phyloP scores from a whole-genome alignment of 768 basidiomycete species.

The Lactarius evosmus region DNA sequence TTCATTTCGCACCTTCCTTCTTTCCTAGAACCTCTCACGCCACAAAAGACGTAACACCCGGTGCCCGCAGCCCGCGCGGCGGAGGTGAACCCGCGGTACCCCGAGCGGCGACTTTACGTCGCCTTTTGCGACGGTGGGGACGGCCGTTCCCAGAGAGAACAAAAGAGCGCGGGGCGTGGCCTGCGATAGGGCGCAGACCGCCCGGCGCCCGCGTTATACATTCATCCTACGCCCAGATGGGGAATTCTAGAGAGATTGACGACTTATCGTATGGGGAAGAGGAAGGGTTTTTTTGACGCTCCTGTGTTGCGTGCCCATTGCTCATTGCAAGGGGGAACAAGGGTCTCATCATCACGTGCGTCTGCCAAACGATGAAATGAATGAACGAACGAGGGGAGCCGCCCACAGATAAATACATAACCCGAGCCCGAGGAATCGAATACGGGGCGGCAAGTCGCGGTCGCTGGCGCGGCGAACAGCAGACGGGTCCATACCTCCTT shows the following conservation, averaged over 20 bases:
- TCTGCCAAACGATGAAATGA: not conserved
- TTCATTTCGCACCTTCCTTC: conserved; percentile 2
- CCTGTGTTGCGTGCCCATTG: not conserved
- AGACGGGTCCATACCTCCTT: not conserved
- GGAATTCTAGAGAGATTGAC: not conserved
- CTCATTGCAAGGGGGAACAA: not conserved
- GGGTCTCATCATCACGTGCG: not conserved
- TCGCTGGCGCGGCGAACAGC: not conserved
- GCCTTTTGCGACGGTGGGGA: not conserved
- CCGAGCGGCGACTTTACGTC: not conserved
- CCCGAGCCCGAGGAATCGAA: not conserved
- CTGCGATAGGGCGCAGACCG: too few species aligned
- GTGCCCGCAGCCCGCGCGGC: not conserved
- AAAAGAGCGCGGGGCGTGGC: not conserved
- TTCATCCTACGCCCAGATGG: not conserved
- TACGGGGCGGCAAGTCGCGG: not conserved
- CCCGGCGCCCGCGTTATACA: not conserved
- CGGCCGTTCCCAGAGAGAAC: too few species aligned
- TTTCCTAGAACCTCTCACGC: conserved; percentile 23
- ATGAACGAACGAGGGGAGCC: not conserved
- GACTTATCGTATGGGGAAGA: not conserved
- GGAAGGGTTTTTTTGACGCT: too few species aligned
- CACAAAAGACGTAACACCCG: conserved; percentile 22
- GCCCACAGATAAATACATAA: too few species aligned
- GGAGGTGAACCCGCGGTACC: not conserved